Percentiles rank a stretch among this genome's conserved stretches.
Conservation (phyloP, 345 rosid genomes). For the Citrus reticulata region DNA sequence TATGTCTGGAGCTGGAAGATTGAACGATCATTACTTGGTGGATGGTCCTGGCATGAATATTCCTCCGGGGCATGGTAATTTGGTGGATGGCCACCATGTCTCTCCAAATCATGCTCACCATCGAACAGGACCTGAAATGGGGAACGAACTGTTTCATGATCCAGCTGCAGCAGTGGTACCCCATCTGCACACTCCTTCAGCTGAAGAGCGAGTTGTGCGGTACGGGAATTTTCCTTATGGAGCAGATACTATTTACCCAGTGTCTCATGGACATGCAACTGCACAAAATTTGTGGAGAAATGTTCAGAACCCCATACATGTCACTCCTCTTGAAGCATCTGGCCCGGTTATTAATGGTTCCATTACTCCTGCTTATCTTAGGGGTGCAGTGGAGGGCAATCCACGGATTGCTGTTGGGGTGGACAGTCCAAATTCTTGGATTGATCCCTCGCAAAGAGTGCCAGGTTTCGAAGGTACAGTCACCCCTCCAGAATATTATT, state of each 20-base stretch:
- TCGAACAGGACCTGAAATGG: slow-evolving; percentile 56
- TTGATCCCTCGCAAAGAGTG: slow-evolving; percentile 46
- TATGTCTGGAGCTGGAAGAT: slow-evolving; percentile 56
- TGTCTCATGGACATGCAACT: slow-evolving; percentile 51
- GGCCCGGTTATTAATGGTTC: slow-evolving; percentile 51
- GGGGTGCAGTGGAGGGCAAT: slow-evolving; percentile 47
- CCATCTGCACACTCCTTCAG: slow-evolving; percentile 39
- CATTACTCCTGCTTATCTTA: slow-evolving; percentile 39
- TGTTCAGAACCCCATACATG: slow-evolving; percentile 46
- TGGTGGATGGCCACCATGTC: slow-evolving; percentile 46
- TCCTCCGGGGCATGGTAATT: slow-evolving; percentile 51
- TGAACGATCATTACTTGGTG: slow-evolving; percentile 51
- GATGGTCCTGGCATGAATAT: slow-evolving; percentile 66
- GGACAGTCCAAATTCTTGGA: slow-evolving; percentile 48
- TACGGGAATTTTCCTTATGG: slow-evolving; percentile 65
- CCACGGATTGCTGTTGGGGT: slow-evolving; percentile 40
- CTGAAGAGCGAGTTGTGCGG: slow-evolving; percentile 52
- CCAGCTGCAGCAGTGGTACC: slow-evolving; percentile 38
- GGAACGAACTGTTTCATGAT: slow-evolving; percentile 60
- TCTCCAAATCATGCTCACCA: slow-evolving; percentile 43
- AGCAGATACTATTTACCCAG: slow-evolving; percentile 45
- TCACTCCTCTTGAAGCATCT: slow-evolving; percentile 48
- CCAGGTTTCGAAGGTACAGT: slow-evolving; percentile 50
- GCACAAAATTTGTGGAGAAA: slow-evolving; percentile 64
- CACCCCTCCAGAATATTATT: slow-evolving; percentile 41